A percentile compares a stretch with the other conserved stretches of the same genome.
Conservation (phyloP, 176 grass and related monocot genomes). For the Bromus sterilis region DNA sequence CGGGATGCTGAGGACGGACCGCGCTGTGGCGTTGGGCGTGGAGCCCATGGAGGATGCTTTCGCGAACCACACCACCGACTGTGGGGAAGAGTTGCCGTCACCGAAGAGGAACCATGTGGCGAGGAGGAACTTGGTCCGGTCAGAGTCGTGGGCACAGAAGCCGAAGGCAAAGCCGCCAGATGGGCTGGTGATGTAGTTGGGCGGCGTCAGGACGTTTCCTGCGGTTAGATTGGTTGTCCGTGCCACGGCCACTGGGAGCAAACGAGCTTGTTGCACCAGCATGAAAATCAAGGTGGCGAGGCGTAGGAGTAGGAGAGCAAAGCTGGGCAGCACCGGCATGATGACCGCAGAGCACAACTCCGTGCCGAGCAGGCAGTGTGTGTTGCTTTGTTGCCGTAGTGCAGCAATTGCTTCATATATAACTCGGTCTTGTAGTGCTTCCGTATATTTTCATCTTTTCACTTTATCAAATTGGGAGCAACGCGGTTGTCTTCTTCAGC, state of each 20-base stretch:
- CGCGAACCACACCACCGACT: slow-evolving; percentile 26
- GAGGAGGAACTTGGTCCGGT: slow-evolving; percentile 12
- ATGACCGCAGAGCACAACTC: no score
- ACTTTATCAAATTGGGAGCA: neutral
- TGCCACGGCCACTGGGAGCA: neutral
- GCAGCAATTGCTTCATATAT: neutral
- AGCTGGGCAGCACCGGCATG: neutral
- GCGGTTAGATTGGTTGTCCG: neutral
- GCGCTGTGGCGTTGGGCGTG: neutral
- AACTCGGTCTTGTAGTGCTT: neutral
- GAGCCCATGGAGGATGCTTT: neutral
- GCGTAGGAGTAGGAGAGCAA: neutral
- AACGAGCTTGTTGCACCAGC: neutral
- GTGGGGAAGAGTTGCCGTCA: neutral
- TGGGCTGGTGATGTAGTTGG: slow-evolving; percentile 11
- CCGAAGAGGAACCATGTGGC: slow-evolving; percentile 11
- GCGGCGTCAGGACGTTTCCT: neutral
- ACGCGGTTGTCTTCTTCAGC: neutral
- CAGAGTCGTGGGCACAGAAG: neutral
- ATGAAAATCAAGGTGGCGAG: neutral
- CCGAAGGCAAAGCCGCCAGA: slow-evolving; percentile 13
- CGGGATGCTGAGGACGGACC: slow-evolving; percentile 1
- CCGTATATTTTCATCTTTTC: neutral
- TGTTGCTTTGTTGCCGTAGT: no score
- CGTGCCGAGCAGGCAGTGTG: no score